phyloP scores from a whole-genome alignment of 202 grass and related monocot genomes.

The Panicum hallii region DNA sequence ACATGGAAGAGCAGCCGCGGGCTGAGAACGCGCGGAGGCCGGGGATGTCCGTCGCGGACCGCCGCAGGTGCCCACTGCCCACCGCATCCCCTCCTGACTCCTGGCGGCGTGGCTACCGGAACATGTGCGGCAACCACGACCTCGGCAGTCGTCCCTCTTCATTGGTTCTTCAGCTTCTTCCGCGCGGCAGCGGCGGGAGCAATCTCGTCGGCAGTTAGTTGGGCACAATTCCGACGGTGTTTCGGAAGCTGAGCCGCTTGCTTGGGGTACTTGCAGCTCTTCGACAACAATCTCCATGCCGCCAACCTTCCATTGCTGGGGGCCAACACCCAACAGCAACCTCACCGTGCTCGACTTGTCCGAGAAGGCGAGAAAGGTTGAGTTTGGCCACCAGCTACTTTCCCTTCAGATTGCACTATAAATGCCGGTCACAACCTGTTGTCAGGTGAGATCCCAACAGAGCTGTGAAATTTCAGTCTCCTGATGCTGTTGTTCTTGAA shows the following conservation, averaged over 20 bases:
- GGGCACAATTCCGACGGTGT: slow-evolving; percentile 60
- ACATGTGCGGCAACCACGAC: too few relatives aligned
- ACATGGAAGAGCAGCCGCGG: too few relatives aligned
- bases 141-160: too few relatives aligned
- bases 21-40: too few relatives aligned
- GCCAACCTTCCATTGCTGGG: slow-evolving; percentile 76
- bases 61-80: too few relatives aligned
- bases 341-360: slow-evolving; percentile 69
- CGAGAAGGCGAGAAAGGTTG: not conserved
- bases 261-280: slow-evolving; percentile 65
- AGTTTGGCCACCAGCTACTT: slow-evolving; percentile 55
- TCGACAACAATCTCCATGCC: slow-evolving; percentile 77
- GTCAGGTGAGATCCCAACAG: slow-evolving; percentile 69
- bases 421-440: slow-evolving; percentile 87
- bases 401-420: slow-evolving; percentile 75
- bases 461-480: slow-evolving; percentile 70
- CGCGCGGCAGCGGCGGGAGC: too few relatives aligned
- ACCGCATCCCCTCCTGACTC: too few relatives aligned
- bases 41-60: too few relatives aligned
- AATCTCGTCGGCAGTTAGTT: too few relatives aligned
- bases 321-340: slow-evolving; percentile 43
- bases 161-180: too few relatives aligned
- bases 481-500: slow-evolving; percentile 68
- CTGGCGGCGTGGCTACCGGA: too few relatives aligned
- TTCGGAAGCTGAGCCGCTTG: slow-evolving; percentile 66